A percentile compares a stretch with the other conserved stretches of the same genome.
Conservation (phyloP, 192 early-diverging fungal genomes). For the Dispira parvispora region DNA sequence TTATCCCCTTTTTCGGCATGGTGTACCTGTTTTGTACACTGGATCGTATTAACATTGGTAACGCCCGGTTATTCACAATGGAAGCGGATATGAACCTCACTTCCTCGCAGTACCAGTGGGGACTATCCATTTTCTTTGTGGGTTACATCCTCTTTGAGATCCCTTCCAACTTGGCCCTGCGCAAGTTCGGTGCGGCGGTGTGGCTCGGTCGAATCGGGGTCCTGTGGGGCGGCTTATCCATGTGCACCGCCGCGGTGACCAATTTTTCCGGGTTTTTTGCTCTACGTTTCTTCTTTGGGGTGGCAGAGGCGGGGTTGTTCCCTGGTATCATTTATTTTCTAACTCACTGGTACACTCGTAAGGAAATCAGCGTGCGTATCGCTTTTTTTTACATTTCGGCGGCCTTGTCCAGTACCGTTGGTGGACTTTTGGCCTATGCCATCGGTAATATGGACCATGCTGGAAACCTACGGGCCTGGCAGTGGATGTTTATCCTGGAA, state of each 20-base stretch:
- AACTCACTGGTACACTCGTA: conserved; percentile 12
- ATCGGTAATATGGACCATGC: conserved; percentile 35
- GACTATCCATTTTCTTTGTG: conserved; percentile 30
- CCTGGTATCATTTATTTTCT: conserved; percentile 10
- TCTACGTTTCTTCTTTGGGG: conserved; percentile 11
- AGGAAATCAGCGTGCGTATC: conserved; percentile 14
- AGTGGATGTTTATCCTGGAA: conserved; percentile 49
- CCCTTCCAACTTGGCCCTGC: conserved; percentile 59
- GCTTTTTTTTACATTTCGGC: conserved; percentile 32
- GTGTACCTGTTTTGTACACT: conserved; percentile 52
- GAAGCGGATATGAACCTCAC: conserved; percentile 25
- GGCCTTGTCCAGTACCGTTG: conserved; percentile 30
- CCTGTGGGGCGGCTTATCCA: conserved; percentile 51
- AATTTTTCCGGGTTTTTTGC: conserved; percentile 22
- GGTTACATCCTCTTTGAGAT: conserved; percentile 60
- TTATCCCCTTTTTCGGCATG: conserved; percentile 36
- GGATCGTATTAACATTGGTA: conserved; percentile 52
- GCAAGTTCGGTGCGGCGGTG: conserved; percentile 33
- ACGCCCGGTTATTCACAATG: conserved; percentile 36
- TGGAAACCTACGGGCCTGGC: conserved; percentile 39
- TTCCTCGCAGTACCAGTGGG: conserved; percentile 21
- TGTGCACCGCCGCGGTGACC: conserved; percentile 37
- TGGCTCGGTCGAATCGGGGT: conserved; percentile 48
- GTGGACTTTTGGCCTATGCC: conserved; percentile 35
- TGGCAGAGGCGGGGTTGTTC: conserved; percentile 8